These are phyloP conservation scores for Ophiostoma angusticollis DNA, from an alignment of 2,329 filamentous ascomycete species.

Conservation along the genomic window DNA sequence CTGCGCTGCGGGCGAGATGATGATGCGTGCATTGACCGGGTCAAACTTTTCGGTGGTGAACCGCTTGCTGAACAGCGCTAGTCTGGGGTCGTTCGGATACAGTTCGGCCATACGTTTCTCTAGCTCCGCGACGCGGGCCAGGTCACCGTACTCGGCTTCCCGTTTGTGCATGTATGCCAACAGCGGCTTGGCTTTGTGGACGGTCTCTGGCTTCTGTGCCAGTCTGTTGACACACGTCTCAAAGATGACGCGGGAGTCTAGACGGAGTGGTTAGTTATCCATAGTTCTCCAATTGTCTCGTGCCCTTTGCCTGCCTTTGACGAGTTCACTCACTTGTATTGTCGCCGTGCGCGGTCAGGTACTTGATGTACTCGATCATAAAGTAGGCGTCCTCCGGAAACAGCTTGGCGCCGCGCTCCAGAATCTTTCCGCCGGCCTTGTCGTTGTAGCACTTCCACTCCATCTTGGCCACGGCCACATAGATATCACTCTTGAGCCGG, in stretches of 20 bases:
- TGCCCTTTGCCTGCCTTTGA: too few relatives aligned
- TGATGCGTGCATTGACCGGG: constrained; percentile 65
- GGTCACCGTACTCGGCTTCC: constrained; percentile 86
- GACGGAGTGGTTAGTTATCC: too few relatives aligned
- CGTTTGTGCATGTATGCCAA: constrained; percentile 92
- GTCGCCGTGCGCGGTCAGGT: constrained; percentile 83
- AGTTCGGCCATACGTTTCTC: constrained; percentile 87
- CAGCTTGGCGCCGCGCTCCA: constrained; percentile 82
- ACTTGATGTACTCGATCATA: constrained; percentile 91
- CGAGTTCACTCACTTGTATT: constrained; percentile 60
- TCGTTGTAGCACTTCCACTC: constrained; percentile 97
- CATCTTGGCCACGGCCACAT: constrained; percentile 82
- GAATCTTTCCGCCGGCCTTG: constrained; percentile 82
- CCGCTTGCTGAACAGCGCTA: constrained; percentile 63
- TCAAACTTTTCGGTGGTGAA: constrained; percentile 67
- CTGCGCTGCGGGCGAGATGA: constrained; percentile 71
- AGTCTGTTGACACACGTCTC: constrained; percentile 84
- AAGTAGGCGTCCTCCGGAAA: constrained; percentile 92
- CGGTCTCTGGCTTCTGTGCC: constrained; percentile 59
- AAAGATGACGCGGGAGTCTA: constrained; percentile 92
- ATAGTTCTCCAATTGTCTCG: too few relatives aligned
- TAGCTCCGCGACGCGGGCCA: constrained; percentile 78
- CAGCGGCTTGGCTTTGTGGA: constrained; percentile 66
- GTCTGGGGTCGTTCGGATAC: constrained; percentile 75
- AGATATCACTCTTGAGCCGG: constrained; percentile 84